phyloP scores from a whole-genome alignment of 768 basidiomycete species.

The Lactarius hengduanensis region DNA sequence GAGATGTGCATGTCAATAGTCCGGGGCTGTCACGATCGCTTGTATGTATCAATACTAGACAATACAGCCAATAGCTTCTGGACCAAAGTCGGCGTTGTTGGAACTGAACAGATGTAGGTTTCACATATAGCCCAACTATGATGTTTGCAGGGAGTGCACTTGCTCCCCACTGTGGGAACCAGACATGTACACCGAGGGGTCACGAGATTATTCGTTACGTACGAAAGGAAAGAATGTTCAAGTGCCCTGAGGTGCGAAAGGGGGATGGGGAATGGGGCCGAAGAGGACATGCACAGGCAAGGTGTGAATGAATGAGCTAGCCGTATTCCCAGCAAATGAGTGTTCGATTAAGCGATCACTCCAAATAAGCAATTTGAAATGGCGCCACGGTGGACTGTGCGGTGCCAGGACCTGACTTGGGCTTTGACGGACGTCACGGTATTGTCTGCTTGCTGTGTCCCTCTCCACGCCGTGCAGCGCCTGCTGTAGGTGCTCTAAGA shows the following conservation, averaged over 20 bases:
- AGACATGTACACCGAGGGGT: slow-evolving; percentile 1
- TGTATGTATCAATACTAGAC: slow-evolving; percentile 2
- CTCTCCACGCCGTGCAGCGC: slow-evolving; percentile 12
- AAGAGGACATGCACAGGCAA: slow-evolving; percentile 1
- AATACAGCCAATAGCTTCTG: background rate
- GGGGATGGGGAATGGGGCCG: background rate
- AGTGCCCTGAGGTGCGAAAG: background rate
- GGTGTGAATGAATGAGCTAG: slow-evolving; percentile 1
- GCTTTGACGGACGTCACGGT: background rate
- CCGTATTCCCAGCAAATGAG: background rate
- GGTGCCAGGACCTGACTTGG: background rate
- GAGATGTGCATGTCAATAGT: background rate
- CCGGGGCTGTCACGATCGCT: background rate
- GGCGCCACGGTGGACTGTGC: slow-evolving; percentile 1
- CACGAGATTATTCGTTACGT: slow-evolving; percentile 12
- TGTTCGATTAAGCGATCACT: background rate
- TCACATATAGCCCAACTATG: slow-evolving; percentile 1
- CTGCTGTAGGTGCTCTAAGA: slow-evolving; percentile 6
- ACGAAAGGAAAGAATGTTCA: background rate
- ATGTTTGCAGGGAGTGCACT: background rate
- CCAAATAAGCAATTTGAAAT: slow-evolving; percentile 22
- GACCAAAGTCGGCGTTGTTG: background rate
- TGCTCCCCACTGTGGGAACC: background rate
- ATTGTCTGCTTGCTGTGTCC: slow-evolving; percentile 15
- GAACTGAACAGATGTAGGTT: slow-evolving; percentile 12